Base-by-base conservation (phyloP, 345 rosid species). In the Streptanthus diversifolius region DNA sequence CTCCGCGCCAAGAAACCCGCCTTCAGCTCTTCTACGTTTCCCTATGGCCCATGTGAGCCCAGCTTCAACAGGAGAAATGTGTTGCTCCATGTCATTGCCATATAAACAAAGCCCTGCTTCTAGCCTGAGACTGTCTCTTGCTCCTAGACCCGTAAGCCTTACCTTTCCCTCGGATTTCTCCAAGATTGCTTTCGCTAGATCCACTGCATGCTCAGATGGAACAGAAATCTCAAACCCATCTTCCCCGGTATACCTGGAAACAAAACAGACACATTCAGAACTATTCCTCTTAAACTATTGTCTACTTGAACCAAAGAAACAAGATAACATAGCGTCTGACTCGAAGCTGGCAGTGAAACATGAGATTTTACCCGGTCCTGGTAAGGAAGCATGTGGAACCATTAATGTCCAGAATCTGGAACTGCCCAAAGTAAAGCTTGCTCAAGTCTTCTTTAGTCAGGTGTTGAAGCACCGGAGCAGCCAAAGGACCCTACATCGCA, bases 141-240 rank as follows among this genome's bases (percentile, higher is more conserved):
- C 98, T 21, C 97, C 99, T 17, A 88, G 85, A 29, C 96, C 99
- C 0, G 99, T 95, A 77, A 92, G 79, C 83, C 97, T 87, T 49
- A 90, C 74, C 81, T 95, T 95, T 15, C 91, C 95, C 79, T 88
- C 97, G 0, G 98, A 95, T 68, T 90, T 92, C 75, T 92, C 99
- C 66, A 95, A 54, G 84, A 90, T 86, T 51, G 96, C 99, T 83
- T 88, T 95, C 19, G 97, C 91, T 19, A 92, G 83, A 79, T 95
- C 96, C 71, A 88, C 85, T 0, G 90, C 91, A 19, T 87, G 13
- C 79, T 95, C 97, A 1, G 91, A 86, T 66, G 97, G 98, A 55
- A 88, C 95, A 0, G 98, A 95, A 71, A 95, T 95, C 83, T 95
- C 99, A 79, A 95, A 92, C 21, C 99, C 99, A 71, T 95, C 99